These are phyloP conservation scores for Alternaria longipes DNA, from an alignment of 2,329 filamentous ascomycete genomes.

Conservation along the genomic window DNA sequence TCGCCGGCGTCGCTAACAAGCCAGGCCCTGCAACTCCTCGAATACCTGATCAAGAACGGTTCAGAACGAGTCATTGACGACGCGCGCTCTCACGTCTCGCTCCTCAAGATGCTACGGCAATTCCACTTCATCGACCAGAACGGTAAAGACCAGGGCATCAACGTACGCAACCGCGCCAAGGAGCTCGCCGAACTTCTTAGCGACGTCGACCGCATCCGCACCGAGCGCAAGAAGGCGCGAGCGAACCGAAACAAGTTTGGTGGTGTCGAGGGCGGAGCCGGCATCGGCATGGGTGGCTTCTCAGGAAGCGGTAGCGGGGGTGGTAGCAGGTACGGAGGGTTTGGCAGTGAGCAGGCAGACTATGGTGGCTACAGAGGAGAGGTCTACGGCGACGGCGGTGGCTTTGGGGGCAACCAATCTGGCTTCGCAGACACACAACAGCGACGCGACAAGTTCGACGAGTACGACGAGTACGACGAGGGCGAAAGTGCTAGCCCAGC, in stretches of 20 bases:
- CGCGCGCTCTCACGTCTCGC: slow-evolving; percentile 90
- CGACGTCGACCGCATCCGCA: slow-evolving; percentile 85
- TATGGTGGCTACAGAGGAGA: slow-evolving; percentile 75
- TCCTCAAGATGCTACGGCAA: slow-evolving; percentile 97
- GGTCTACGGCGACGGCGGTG: slow-evolving; percentile 95
- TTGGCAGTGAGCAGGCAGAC: slow-evolving; percentile 71
- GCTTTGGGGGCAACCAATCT: slow-evolving; percentile 78
- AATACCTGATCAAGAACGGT: slow-evolving; percentile 97
- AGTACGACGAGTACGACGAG: slow-evolving; percentile 97
- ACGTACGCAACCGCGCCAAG: slow-evolving; percentile 95
- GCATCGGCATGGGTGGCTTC: slow-evolving; percentile 64
- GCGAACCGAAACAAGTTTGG: slow-evolving; percentile 93
- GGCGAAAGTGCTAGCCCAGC: slow-evolving; percentile 63
- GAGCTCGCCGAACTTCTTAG: slow-evolving; percentile 92
- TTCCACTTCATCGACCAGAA: slow-evolving; percentile 97
- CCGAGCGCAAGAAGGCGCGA: slow-evolving; percentile 85
- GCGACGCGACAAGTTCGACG: slow-evolving; percentile 83
- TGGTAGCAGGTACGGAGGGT: slow-evolving; percentile 80
- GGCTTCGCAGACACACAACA: slow-evolving; percentile 72
- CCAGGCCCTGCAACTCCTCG: slow-evolving; percentile 84
- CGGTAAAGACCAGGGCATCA: slow-evolving; percentile 97
- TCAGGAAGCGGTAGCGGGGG: slow-evolving; percentile 62
- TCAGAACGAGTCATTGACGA: slow-evolving; percentile 98
- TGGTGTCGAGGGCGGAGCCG: slow-evolving; percentile 84
- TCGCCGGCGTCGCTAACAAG: slow-evolving; percentile 24